Evolutionary conservation across 345 rosid species (phyloP), one percentile per base, ranked within the genome.

Genomic region (Anacardium occidentale): DNA sequence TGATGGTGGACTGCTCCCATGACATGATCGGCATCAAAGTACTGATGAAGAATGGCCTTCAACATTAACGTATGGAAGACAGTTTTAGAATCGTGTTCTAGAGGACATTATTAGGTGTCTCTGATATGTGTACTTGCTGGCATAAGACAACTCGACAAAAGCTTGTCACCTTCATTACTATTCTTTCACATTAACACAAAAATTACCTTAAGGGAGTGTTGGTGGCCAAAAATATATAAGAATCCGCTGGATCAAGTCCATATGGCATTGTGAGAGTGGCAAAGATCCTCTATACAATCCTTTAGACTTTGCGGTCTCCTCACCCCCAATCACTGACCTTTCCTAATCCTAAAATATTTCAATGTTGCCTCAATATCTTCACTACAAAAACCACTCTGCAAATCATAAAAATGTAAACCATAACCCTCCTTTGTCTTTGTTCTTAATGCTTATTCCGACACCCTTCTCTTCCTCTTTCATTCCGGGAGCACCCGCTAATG

Each of bases 311-410:
- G 18, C 70, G 71, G 66, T 70, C 62, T 70, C 79, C 79, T 51
- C 59, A 47, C 37, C 54, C 53, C 26, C 44, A 18, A 57, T 54
- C 74, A 68, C 66, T 62, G 22, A 47, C 32, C 71, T 58, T 37
- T 71, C 44, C 64, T 69, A 63, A 65, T 64, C 44, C 67, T 72
- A 74, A 58, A 64, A 34, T 72, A 73, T 52, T 73, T 44, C 48
- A 20, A 32, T n/a, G 15, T 52, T 66, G 76, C 68, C 73, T 29
- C 57, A 71, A n/a, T 53, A 67, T 13, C 64, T 29, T 53, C 42
- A 55, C 61, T 24, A 47, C 63, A 64, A 22, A 45, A 42, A 54
- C 22, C 64, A 22, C 18, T 3, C 44, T 26, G 53, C 53, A 50
- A 50, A 50, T 29, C 51, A 58, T 71, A 63, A 20, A 29, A 54